Base-by-base conservation (phyloP, 140 eudicot species). In the Cichorium intybus region DNA sequence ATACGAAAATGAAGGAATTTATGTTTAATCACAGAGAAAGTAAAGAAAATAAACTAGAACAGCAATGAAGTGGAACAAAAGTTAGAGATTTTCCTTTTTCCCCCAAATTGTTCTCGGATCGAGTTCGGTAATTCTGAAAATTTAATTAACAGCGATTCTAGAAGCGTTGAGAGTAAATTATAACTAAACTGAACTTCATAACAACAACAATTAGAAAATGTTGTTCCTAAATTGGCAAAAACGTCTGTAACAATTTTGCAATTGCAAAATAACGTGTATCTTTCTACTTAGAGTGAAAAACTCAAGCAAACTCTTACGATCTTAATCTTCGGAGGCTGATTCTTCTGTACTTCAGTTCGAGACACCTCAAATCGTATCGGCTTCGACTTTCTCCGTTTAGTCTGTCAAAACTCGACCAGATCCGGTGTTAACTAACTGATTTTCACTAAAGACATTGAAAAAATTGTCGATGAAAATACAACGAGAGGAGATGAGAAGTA, bases 301-400 rank as follows among this genome's bases (percentile, higher is more conserved):
- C 33, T 20, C 8, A 69, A 69, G 23, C 60, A 59, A 48, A 48
- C 9, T 46, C 75, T 48, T 70, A 70, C 75, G 8, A 34, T n/a
- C 15, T 12, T 58, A 31, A 47, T 46, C 20, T 26, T 56, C 14
- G 37, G 60, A 15, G 68, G 24, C 49, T 21, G n/a, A 31, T 8
- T 60, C 21, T 21, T 29, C 12, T 46, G 51, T 15, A 22, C 15
- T 14, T 58, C 60, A n/a, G 51, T 9, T 31, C n/a, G 39, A 46
- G 39, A 15, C 24, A 6, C 31, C 11, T 23, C 61, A 49, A n/a
- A 59, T 29, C 75, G 23, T 0, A 5, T 18, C 29, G 61, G 68
- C 52, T 48, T 60, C 61, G 53, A 48, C 37, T 34, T 70, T 34
- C 16, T 51, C 24, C 62, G 24, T 48, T 70, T 70, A 17, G 9